Percentiles rank a stretch among this genome's conserved stretches.
Evolutionary conservation across 176 grass and related monocot species (phyloP).

Genomic region (Panicum miliaceum): DNA sequence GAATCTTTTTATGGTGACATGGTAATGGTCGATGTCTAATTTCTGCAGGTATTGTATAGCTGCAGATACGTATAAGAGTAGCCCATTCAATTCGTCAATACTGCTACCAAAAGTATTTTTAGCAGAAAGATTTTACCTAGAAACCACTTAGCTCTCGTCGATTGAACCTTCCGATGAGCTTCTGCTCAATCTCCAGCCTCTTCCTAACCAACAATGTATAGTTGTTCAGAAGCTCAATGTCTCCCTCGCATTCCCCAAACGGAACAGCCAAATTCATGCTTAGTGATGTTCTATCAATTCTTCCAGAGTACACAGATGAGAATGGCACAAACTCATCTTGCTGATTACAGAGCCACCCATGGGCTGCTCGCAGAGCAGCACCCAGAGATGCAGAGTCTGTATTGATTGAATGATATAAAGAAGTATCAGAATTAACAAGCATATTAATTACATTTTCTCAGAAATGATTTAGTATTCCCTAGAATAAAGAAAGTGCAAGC

Average conservation of each 20-base stretch:
- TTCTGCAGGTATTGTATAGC: background rate
- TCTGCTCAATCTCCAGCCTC: slow-evolving; percentile 61
- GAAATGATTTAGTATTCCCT: background rate
- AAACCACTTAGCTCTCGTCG: background rate
- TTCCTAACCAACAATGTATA: slow-evolving; percentile 53
- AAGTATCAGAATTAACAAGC: background rate
- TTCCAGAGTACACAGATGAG: slow-evolving; percentile 41
- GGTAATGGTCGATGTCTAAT: background rate
- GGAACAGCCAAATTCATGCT: slow-evolving; percentile 49
- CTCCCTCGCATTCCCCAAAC: slow-evolving; percentile 28
- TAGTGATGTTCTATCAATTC: slow-evolving; percentile 46
- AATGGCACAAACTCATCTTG: slow-evolving; percentile 52
- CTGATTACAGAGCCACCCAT: slow-evolving; percentile 66
- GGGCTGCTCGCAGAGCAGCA: slow-evolving; percentile 70
- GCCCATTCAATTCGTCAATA: background rate
- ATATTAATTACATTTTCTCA: background rate
- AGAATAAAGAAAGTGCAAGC: background rate
- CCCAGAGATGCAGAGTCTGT: slow-evolving; percentile 71
- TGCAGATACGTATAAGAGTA: background rate
- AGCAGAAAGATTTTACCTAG: background rate
- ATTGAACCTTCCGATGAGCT: slow-evolving; percentile 47
- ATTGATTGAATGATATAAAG: background rate
- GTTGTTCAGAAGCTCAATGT: slow-evolving; percentile 44
- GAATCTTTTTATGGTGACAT: background rate
- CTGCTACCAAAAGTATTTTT: background rate